Conservation (phyloP, 1,284 basidiomycete genomes). For the Wolfiporia cocos region DNA sequence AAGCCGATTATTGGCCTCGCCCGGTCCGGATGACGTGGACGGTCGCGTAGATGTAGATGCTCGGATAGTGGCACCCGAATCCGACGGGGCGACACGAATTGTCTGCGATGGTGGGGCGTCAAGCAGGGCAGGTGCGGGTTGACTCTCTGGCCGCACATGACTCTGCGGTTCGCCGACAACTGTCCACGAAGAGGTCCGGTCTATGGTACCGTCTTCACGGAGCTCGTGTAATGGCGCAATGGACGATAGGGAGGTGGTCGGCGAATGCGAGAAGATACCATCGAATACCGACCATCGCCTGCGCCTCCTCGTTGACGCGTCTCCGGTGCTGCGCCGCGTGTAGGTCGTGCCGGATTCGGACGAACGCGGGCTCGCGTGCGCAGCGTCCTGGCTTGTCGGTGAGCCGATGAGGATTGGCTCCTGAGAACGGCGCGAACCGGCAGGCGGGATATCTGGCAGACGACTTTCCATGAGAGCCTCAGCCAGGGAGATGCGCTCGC, state of each 20-base stretch:
- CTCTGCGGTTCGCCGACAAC: no score
- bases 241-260: constrained; percentile 18
- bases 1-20: constrained; percentile 5
- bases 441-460: constrained; percentile 63
- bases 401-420: constrained; percentile 54
- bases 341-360: constrained; percentile 36
- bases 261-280: constrained; percentile 31
- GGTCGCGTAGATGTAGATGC: constrained; percentile 15
- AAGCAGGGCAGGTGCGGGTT: no score
- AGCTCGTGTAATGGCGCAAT: constrained; percentile 19
- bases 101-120: constrained; percentile 19
- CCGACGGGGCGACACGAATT: constrained; percentile 13
- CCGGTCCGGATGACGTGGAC: constrained; percentile 20
- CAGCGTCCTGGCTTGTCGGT: constrained; percentile 33
- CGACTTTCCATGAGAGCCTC: constrained; percentile 74
- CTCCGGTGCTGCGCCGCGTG: constrained; percentile 23
- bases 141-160: no score
- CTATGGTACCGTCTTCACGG: no score
- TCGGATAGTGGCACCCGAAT: constrained; percentile 9
- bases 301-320: constrained; percentile 31
- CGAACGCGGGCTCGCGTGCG: constrained; percentile 40
- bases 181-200: no score
- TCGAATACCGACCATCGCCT: constrained; percentile 53
- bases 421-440: constrained; percentile 57
- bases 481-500: constrained; percentile 62